A percentile compares a stretch with the other conserved stretches of the same genome.
Conservation (phyloP, 352 stramenopile species). For the Discostella stelligera region DNA sequence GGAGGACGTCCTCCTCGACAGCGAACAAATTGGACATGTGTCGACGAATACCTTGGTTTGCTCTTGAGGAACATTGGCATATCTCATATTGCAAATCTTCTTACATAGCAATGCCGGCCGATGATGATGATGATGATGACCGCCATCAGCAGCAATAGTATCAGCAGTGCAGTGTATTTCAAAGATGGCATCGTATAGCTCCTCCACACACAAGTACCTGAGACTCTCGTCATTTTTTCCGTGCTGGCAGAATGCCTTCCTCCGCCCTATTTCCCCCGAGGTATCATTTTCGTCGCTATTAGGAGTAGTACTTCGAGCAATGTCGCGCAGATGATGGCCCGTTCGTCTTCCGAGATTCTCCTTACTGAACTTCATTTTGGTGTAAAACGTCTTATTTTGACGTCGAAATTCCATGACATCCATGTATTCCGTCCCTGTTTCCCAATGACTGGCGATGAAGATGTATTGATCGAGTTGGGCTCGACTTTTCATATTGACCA, state of each 20-base stretch:
- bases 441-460: constrained; percentile 35
- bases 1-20: background rate
- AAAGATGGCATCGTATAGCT: constrained; percentile 44
- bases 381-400: constrained; percentile 33
- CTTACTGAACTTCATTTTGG: constrained; percentile 27
- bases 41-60: constrained; percentile 30
- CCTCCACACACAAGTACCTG: constrained; percentile 32
- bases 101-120: constrained; percentile 22
- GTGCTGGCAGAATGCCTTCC: constrained; percentile 29
- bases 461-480: constrained; percentile 29
- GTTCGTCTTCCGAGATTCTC: constrained; percentile 37
- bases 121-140: constrained; percentile 6
- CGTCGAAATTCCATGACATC: constrained; percentile 32
- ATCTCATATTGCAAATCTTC: constrained; percentile 36
- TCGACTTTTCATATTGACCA: constrained; percentile 27
- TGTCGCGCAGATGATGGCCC: constrained; percentile 10
- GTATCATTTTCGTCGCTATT: background rate
- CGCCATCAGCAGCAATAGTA: background rate
- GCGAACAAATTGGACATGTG: constrained; percentile 31
- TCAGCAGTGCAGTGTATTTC: constrained; percentile 24
- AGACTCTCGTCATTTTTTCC: constrained; percentile 43
- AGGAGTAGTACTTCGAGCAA: background rate
- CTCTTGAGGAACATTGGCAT: constrained; percentile 38
- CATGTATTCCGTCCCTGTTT: constrained; percentile 16
- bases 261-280: constrained; percentile 4